Conservation (phyloP, 805 yeast species). For the Pichia nakasei region DNA sequence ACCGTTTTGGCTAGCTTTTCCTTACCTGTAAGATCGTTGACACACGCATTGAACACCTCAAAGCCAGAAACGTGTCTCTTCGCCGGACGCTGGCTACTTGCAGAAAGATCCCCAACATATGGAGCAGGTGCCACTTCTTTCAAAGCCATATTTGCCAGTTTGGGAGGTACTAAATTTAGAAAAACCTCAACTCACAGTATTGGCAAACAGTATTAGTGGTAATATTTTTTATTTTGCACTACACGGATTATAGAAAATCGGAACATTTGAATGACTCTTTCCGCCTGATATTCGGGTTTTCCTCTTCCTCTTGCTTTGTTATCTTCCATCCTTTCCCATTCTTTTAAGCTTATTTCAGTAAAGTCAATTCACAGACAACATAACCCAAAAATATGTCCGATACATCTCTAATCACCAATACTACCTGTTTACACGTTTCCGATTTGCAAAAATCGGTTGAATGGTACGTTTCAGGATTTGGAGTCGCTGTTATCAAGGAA, state of each 20-base stretch:
- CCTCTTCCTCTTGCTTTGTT: no score
- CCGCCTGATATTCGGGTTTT: no score
- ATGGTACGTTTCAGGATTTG: constrained; percentile 69
- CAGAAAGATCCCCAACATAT: not conserved
- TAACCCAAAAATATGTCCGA: constrained; percentile 21
- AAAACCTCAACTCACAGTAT: no score
- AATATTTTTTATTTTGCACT: no score
- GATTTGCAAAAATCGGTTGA: constrained; percentile 66
- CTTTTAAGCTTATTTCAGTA: not conserved
- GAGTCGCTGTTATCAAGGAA: constrained; percentile 52
- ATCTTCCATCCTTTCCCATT: no score
- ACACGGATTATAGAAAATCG: no score
- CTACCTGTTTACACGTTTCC: constrained; percentile 71
- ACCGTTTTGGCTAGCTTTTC: constrained; percentile 61
- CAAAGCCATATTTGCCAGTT: not conserved
- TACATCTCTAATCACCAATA: constrained; percentile 42
- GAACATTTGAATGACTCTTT: no score
- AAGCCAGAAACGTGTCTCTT: constrained; percentile 3
- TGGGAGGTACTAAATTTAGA: no score
- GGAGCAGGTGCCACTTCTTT: not conserved
- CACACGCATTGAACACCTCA: constrained; percentile 19
- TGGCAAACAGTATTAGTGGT: no score
- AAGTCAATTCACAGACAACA: no score
- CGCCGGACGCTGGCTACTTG: not conserved
- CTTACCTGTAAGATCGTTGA: constrained; percentile 52